Evolutionary conservation across 257 asterid genomes (phyloP).

Genomic region (Solanum gandarillasii): DNA sequence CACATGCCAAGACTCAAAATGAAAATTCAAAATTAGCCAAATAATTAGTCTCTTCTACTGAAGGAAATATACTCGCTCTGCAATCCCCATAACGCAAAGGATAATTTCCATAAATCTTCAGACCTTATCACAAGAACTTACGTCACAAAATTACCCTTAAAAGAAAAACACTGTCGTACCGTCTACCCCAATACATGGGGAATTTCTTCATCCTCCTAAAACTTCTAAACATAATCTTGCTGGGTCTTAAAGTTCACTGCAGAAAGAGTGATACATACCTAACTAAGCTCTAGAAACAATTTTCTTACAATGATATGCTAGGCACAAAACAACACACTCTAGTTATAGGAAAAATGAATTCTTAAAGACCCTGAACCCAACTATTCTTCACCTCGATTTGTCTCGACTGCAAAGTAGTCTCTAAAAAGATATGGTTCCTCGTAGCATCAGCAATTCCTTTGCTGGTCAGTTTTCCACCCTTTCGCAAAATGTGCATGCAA

Average conservation of each 20-base stretch:
- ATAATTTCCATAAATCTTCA: neutral
- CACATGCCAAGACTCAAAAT: neutral
- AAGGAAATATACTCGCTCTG: neutral
- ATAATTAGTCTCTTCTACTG: neutral
- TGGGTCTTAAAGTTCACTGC: neutral
- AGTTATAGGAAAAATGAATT: neutral
- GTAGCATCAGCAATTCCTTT: too few species aligned
- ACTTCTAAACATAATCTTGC: neutral
- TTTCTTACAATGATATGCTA: neutral
- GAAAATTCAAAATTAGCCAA: neutral
- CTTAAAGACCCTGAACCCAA: neutral
- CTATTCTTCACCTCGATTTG: neutral
- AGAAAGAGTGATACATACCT: neutral
- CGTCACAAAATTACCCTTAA: neutral
- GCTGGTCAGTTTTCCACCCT: too few species aligned
- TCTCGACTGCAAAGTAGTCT: neutral
- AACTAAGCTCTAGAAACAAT: neutral
- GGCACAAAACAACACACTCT: neutral
- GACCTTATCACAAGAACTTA: neutral
- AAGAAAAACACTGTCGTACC: neutral
- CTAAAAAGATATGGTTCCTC: neutral
- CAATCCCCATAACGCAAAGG: neutral
- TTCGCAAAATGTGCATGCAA: neutral
- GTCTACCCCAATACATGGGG: neutral
- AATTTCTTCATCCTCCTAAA: neutral